phyloP scores from a whole-genome alignment of 1,284 basidiomycete species.

The Malassezia equina region DNA sequence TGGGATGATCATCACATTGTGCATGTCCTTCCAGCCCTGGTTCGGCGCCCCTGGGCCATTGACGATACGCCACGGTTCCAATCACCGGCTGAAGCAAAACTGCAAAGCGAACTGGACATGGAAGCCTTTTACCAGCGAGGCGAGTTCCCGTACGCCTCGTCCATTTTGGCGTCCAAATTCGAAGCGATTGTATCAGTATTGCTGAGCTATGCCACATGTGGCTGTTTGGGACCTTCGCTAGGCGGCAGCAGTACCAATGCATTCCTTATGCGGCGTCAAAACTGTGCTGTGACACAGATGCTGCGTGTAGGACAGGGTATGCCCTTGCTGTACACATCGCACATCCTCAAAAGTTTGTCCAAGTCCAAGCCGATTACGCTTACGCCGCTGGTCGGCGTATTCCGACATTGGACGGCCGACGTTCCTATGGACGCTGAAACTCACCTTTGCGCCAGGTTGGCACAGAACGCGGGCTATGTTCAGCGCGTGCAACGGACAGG shows the following conservation, averaged over 20 bases:
- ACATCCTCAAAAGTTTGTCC: slow-evolving; percentile 25
- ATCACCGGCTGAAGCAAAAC: slow-evolving; percentile 17
- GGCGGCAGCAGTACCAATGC: slow-evolving; percentile 33
- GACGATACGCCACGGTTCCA: slow-evolving; percentile 11
- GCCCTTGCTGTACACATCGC: slow-evolving; percentile 38
- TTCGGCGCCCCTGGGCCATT: slow-evolving; percentile 51
- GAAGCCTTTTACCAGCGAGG: slow-evolving; percentile 28
- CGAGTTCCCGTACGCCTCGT: slow-evolving; percentile 42
- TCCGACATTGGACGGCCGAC: slow-evolving; percentile 28
- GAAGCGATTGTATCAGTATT: slow-evolving; percentile 33
- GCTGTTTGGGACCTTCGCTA: slow-evolving; percentile 38
- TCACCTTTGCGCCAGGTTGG: slow-evolving; percentile 4
- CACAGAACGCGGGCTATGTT: slow-evolving; percentile 7
- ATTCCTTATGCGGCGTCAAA: slow-evolving; percentile 36
- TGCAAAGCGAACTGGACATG: slow-evolving; percentile 21
- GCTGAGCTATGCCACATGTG: slow-evolving; percentile 36
- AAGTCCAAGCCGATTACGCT: slow-evolving; percentile 33
- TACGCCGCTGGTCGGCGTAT: slow-evolving; percentile 35
- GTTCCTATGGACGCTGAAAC: slow-evolving; percentile 15
- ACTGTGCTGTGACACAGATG: slow-evolving; percentile 47
- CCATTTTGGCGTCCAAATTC: slow-evolving; percentile 38
- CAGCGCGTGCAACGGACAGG: slow-evolving; percentile 1
- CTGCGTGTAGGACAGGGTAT: slow-evolving; percentile 43
- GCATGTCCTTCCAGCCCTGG: slow-evolving; percentile 65
- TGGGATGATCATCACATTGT: slow-evolving; percentile 89